Conservation (phyloP, 495 filamentous ascomycete species). For the Daldinia bambusicola region DNA sequence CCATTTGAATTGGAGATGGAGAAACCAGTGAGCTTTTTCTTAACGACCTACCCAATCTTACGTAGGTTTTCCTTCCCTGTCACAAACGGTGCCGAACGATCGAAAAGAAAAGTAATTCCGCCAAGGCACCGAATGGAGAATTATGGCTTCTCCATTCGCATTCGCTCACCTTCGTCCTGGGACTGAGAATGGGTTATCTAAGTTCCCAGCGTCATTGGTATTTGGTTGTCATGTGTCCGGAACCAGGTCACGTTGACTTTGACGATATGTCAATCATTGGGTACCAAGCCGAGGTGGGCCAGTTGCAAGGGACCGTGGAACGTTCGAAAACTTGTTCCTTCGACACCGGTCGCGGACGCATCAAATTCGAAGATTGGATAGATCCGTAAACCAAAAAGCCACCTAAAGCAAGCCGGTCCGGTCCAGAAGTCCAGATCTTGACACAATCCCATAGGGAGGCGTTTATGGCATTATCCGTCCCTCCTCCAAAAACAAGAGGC, state of each 20-base stretch:
- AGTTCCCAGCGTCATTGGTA: conserved; percentile 31
- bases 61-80: conserved; percentile 29
- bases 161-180: conserved; percentile 30
- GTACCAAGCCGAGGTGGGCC: conserved; percentile 36
- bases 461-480: conserved; percentile 8
- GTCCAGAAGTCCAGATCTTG: conserved; percentile 39
- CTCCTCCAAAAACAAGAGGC: not conserved
- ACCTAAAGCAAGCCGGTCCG: conserved; percentile 35
- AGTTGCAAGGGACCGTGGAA: conserved; percentile 40
- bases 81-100: conserved; percentile 28
- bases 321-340: conserved; percentile 46
- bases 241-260: conserved; percentile 35
- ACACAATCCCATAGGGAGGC: conserved; percentile 3
- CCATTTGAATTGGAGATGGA: conserved; percentile 21
- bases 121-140: conserved; percentile 37
- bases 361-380: conserved; percentile 33
- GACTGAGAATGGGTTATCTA: conserved; percentile 30
- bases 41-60: conserved; percentile 40
- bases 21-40: conserved; percentile 15
- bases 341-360: conserved; percentile 24
- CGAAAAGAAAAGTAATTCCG: conserved; percentile 3
- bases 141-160: conserved; percentile 20
- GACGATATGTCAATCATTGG: conserved; percentile 38
- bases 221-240: conserved; percentile 42
- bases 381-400: conserved; percentile 20